Base-by-base conservation (phyloP, 1,284 basidiomycete species). In the Exsudoporus floridanus region DNA sequence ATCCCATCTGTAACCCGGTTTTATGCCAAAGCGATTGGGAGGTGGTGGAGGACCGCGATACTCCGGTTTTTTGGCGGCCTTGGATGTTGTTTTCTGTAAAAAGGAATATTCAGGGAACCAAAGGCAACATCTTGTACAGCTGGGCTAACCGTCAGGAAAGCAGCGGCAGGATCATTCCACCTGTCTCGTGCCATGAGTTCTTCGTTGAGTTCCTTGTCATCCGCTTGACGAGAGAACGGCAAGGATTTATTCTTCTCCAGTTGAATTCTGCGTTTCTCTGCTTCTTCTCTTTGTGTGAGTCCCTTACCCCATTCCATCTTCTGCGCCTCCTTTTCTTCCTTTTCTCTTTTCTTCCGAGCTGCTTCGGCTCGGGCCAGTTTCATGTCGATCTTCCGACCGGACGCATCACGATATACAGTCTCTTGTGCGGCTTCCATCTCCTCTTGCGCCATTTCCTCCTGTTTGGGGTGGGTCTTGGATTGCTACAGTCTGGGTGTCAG, bases 271-370 rank as follows among this genome's bases (percentile, higher is more conserved):
- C 75, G 73, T 64, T 81, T 82, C 70, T 92, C 88, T 40, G 77
- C 74, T 54, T 93, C 88, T 30, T 90, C 86, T 50, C 87, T 77
- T 74, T 99, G 94, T 23, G 92, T 87, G 31, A 97, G 66, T 23
- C 97, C 97, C 71, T 95, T 98, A 0, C 90, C 92, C 97, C 97
- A 99, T 67, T 95, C 90, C 86, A 94, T 90, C 75, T 93, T 94
- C 70, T 87, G 80, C 49, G 86, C 88, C 65, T 94, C 91, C 69
- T 84, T 87, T 71, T 94, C 87, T 69, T 92, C 84, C 55, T 79
- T 75, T 66, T 92, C 88, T 25, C 89, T 78, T 66, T 93, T 92
- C 66, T 81, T 71, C 58, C 83, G 74, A 43, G 86, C 86, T 34
- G 91, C 90, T 62, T 95, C 92, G 16, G 88, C 94, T 46, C 82